Percentiles rank a stretch among this genome's conserved stretches.
Evolutionary conservation across 257 asterid genomes (phyloP).

Genomic region (Gynochthodes officinalis): DNA sequence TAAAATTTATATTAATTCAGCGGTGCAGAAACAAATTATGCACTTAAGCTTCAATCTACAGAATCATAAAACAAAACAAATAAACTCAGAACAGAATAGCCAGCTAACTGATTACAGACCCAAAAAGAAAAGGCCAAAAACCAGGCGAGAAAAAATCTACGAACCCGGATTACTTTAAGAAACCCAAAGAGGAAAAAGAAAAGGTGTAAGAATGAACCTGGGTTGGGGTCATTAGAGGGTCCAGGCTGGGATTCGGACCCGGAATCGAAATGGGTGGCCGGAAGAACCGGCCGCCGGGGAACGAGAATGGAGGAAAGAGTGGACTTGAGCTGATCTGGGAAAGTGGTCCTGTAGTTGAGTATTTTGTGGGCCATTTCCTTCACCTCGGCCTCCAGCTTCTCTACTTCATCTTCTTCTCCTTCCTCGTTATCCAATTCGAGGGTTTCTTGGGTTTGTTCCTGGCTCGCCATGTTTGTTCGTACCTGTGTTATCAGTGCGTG

Average conservation of each 20-base stretch:
- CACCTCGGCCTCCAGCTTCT: slow-evolving; percentile 50
- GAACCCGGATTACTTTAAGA: too few species aligned
- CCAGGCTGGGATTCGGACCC: slow-evolving; percentile 32
- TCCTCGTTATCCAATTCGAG: slow-evolving; percentile 30
- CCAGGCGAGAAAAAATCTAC: too few species aligned
- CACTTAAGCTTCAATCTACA: background rate
- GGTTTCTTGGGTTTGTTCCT: slow-evolving; percentile 24
- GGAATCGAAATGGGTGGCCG: slow-evolving; percentile 24
- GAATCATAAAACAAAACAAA: background rate
- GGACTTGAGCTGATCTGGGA: slow-evolving; percentile 50
- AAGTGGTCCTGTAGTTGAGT: slow-evolving; percentile 43
- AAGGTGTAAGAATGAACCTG: slow-evolving; percentile 28
- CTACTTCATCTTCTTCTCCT: slow-evolving; percentile 15
- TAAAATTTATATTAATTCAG: background rate
- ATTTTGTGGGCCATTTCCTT: slow-evolving; percentile 50
- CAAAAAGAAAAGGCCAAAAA: background rate
- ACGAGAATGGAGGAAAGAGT: slow-evolving; percentile 48
- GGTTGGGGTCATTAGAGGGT: slow-evolving; percentile 19
- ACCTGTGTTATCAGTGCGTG: background rate
- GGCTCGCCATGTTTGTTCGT: slow-evolving; percentile 17
- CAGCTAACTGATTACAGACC: background rate
- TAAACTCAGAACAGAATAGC: background rate
- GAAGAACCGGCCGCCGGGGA: slow-evolving; percentile 44
- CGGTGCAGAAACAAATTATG: background rate
- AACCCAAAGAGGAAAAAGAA: background rate